Evolutionary conservation across 2,329 filamentous ascomycete species (phyloP), one percentile per base, ranked within the genome.

Genomic region (Ascochyta fabae): DNA sequence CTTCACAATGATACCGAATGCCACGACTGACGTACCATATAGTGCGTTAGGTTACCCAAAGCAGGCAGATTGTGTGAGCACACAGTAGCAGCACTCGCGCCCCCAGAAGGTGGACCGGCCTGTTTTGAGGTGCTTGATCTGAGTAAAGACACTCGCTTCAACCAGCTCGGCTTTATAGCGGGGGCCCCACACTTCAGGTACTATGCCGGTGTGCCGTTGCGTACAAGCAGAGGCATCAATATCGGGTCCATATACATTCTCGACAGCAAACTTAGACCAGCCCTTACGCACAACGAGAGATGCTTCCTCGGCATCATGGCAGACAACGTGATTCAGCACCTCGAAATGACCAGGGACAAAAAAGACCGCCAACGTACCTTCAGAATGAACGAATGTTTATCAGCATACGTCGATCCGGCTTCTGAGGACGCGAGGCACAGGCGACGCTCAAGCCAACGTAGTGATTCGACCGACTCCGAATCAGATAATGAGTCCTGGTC

Each of bases 111-210:
- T 9, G 66, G 74, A 19, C 69, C 72, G 6, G 69, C 71, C 13
- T 79, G 77, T 81, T 72, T 72, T 48, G 74, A 76, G 39, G 66
- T 73, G 13, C 63, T 69, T 34, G 73, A 76, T 42, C 64, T 69
- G n/a, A 60, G 65, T 24, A 29, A 69, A 36, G 75, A 77, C 45
- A 52, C 53, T 3, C 69, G 73, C 2, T 77, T 72, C 66, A 68
- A 65, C 34, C 52, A 65, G 13, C 58, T 71, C 7, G 61, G 67
- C 4, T 75, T 73, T 43, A 67, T 75, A 22, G 35, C 54, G 0
- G 59, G 62, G 13, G 64, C 65, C 27, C 71, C 71, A 3, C 52
- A 65, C 29, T 64, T 72, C 22, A 60, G 65, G 13, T 73, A 71
- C 55, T 76, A 75, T 48, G 64, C 62, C 19, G 73, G 73, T 2